phyloP scores from a whole-genome alignment of 768 basidiomycete species.

The Stropharia rugosoannulata region DNA sequence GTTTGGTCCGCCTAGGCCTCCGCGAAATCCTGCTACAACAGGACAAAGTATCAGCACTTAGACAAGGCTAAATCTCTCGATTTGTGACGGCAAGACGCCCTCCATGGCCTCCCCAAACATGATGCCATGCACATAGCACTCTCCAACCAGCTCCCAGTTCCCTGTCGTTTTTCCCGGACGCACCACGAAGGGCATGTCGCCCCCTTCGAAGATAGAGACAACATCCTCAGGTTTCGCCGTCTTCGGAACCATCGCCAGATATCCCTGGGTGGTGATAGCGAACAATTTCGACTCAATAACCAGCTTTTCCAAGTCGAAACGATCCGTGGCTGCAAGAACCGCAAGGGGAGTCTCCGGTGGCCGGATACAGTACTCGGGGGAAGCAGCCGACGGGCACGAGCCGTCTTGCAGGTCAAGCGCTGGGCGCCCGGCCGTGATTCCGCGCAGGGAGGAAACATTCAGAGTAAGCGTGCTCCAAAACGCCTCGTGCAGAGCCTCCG shows the following conservation, averaged over 20 bases:
- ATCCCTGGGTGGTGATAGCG: conserved; percentile 1
- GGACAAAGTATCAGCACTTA: too few relatives aligned
- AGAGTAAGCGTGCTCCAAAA: conserved; percentile 1
- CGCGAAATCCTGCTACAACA: too few relatives aligned
- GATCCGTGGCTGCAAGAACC: too few relatives aligned
- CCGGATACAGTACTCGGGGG: too few relatives aligned
- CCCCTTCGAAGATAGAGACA: conserved; percentile 6
- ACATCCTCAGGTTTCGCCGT: not conserved
- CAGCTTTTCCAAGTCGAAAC: too few relatives aligned
- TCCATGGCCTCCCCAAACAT: conserved; percentile 7
- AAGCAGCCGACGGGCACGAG: too few relatives aligned
- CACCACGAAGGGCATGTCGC: conserved; percentile 5
- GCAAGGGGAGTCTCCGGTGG: too few relatives aligned
- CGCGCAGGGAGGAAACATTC: not conserved
- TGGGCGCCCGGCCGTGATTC: not conserved
- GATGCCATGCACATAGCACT: conserved; percentile 11
- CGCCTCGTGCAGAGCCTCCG: not conserved
- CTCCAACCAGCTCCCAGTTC: conserved; percentile 5
- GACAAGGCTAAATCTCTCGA: too few relatives aligned
- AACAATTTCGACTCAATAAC: not conserved
- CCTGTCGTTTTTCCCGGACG: not conserved
- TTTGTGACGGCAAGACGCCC: not conserved
- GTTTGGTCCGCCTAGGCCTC: too few relatives aligned
- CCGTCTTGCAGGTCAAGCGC: too few relatives aligned
- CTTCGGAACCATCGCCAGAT: conserved; percentile 1